Evolutionary conservation across 2,329 filamentous ascomycete genomes (phyloP).

Genomic region (Fusarium xyrophilum): DNA sequence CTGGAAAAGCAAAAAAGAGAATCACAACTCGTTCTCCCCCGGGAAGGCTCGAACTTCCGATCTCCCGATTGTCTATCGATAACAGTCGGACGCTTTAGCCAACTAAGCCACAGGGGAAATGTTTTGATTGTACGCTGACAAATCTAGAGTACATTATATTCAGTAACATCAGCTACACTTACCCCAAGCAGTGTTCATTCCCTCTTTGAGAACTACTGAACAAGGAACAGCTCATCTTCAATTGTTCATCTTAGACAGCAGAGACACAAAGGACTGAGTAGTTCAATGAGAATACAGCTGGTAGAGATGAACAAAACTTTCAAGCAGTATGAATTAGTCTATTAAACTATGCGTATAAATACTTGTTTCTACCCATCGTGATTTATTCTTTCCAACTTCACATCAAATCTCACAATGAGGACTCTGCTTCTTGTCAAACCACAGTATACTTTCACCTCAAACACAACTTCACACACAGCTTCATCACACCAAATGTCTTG

Average conservation of each 20-base stretch:
- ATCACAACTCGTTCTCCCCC: conserved; percentile 21
- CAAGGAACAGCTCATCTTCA: accelerated
- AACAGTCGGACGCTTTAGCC: conserved; percentile 40
- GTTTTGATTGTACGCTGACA: too few species aligned
- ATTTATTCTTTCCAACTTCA: not conserved
- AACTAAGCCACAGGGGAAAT: conserved; percentile 38
- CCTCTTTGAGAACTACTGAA: not conserved
- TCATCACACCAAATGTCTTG: not conserved
- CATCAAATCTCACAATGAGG: accelerated
- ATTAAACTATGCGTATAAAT: accelerated
- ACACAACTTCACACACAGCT: too few species aligned
- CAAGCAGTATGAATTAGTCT: accelerated
- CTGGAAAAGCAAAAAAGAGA: not conserved
- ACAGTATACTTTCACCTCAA: not conserved
- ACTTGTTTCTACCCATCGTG: accelerated
- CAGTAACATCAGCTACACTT: too few species aligned
- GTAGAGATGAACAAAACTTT: too few species aligned
- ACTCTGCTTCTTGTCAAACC: accelerated
- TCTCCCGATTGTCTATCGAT: conserved; percentile 40
- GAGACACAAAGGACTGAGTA: not conserved
- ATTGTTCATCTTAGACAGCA: accelerated
- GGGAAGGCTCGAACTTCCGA: conserved; percentile 44
- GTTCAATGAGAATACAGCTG: too few species aligned
- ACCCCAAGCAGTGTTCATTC: not conserved
- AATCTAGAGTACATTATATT: too few species aligned